Percentiles rank a stretch among this genome's conserved stretches.
Evolutionary conservation across 2,329 filamentous ascomycete species (phyloP).

Genomic region (Onygenales sp.): DNA sequence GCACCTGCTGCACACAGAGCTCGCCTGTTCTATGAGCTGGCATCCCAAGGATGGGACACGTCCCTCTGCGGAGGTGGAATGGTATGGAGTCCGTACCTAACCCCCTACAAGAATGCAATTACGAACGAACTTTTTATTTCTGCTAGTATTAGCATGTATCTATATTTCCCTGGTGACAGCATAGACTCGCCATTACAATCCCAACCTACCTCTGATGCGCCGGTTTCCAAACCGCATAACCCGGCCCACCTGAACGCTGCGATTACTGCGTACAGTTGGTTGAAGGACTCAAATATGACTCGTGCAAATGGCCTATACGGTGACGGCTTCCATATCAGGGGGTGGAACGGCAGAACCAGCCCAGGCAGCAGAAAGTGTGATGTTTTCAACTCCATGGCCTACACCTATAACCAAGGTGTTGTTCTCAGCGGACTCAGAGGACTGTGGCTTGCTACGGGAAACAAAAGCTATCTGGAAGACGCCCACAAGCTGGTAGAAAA

Average conservation of each 20-base stretch:
- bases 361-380: slow-evolving; percentile 67
- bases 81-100: slow-evolving; percentile 73
- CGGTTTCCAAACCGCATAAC: slow-evolving; percentile 40
- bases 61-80: slow-evolving; percentile 77
- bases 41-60: slow-evolving; percentile 70
- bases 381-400: slow-evolving; percentile 75
- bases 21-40: slow-evolving; percentile 75
- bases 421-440: slow-evolving; percentile 71
- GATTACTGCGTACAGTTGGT: slow-evolving; percentile 70
- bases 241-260: slow-evolving; percentile 63
- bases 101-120: slow-evolving; percentile 91
- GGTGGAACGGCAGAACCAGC: slow-evolving; percentile 46
- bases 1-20: slow-evolving; percentile 73
- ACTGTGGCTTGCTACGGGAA: slow-evolving; percentile 69
- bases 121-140: slow-evolving; percentile 87
- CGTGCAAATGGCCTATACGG: slow-evolving; percentile 62
- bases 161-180: slow-evolving; percentile 72
- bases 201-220: slow-evolving; percentile 14
- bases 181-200: slow-evolving; percentile 53
- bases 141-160: slow-evolving; percentile 79
- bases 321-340: slow-evolving; percentile 80
- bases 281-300: slow-evolving; percentile 70
- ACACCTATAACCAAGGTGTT: slow-evolving; percentile 93
- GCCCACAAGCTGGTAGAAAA: slow-evolving; percentile 67
- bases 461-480: slow-evolving; percentile 61